Evolutionary conservation across 352 stramenopile genomes (phyloP).

Genomic region (Phytophthora uliginosa): DNA sequence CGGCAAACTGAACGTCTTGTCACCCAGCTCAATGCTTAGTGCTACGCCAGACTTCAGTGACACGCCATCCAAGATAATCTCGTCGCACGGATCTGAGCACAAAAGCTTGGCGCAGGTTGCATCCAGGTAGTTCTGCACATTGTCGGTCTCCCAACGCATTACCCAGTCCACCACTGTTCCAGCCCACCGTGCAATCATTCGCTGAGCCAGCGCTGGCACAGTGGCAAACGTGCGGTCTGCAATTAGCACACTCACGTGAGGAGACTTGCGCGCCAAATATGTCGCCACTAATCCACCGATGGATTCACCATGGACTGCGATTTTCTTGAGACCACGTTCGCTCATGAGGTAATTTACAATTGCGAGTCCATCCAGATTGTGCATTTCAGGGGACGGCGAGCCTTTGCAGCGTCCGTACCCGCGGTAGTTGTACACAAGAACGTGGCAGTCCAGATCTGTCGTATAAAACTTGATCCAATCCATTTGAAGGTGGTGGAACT

Average conservation of each 20-base stretch:
- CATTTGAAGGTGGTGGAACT: constrained; percentile 92
- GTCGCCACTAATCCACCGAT: constrained; percentile 86
- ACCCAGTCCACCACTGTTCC: constrained; percentile 68
- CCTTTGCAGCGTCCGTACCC: constrained; percentile 84
- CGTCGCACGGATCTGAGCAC: constrained; percentile 84
- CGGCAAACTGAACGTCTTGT: constrained; percentile 49
- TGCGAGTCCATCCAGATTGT: constrained; percentile 80
- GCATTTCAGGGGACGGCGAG: constrained; percentile 59
- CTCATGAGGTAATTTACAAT: constrained; percentile 79
- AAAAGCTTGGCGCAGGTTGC: constrained; percentile 84
- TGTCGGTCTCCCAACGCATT: constrained; percentile 88
- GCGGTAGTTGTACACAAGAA: constrained; percentile 91
- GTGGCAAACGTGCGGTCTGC: constrained; percentile 87
- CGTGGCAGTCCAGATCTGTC: constrained; percentile 70
- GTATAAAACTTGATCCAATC: constrained; percentile 93
- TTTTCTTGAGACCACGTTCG: constrained; percentile 57
- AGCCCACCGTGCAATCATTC: constrained; percentile 82
- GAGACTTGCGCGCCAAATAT: constrained; percentile 67
- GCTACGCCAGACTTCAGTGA: constrained; percentile 88
- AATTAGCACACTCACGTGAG: constrained; percentile 74
- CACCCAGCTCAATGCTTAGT: constrained; percentile 68
- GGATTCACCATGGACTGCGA: constrained; percentile 87
- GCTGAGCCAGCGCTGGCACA: constrained; percentile 80
- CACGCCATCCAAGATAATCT: constrained; percentile 86
- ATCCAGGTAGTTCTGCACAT: constrained; percentile 76